phyloP scores from a whole-genome alignment of 306 rosid genomes.

The Delonix regia region DNA sequence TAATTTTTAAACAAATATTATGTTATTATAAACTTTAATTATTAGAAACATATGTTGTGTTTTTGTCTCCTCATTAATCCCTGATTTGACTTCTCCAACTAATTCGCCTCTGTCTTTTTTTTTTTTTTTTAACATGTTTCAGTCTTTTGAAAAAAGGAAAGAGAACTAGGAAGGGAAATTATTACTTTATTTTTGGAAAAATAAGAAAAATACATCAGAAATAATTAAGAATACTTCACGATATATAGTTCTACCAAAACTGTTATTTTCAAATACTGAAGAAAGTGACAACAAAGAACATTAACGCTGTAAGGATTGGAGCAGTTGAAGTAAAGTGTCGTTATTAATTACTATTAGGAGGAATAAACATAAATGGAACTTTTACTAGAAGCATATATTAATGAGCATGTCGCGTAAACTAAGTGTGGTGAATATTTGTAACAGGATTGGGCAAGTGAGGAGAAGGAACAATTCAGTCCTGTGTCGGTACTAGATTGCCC shows the following conservation, averaged over 20 bases:
- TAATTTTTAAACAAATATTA: too few relatives aligned
- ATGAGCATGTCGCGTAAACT: not conserved
- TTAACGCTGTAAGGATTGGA: too few relatives aligned
- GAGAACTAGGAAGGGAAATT: too few relatives aligned
- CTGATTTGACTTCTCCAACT: not conserved
- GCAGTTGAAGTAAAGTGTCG: too few relatives aligned
- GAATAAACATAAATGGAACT: too few relatives aligned
- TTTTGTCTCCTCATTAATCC: not conserved
- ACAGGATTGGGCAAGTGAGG: constrained; percentile 70
- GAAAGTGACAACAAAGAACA: not conserved
- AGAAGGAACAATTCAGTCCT: constrained; percentile 86
- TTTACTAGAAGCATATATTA: too few relatives aligned
- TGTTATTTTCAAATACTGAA: not conserved
- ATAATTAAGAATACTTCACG: not conserved
- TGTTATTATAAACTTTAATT: not conserved
- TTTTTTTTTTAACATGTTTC: not conserved
- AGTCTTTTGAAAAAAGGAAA: too few relatives aligned
- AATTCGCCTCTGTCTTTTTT: not conserved
- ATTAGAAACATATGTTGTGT: not conserved
- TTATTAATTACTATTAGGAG: too few relatives aligned
- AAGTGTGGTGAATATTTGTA: not conserved
- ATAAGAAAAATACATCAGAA: too few relatives aligned
- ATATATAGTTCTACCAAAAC: not conserved
- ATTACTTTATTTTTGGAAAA: too few relatives aligned
- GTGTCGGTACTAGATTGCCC: constrained; percentile 77